phyloP scores from a whole-genome alignment of 2,329 filamentous ascomycete species.

The Verticillium zaregamsianum region DNA sequence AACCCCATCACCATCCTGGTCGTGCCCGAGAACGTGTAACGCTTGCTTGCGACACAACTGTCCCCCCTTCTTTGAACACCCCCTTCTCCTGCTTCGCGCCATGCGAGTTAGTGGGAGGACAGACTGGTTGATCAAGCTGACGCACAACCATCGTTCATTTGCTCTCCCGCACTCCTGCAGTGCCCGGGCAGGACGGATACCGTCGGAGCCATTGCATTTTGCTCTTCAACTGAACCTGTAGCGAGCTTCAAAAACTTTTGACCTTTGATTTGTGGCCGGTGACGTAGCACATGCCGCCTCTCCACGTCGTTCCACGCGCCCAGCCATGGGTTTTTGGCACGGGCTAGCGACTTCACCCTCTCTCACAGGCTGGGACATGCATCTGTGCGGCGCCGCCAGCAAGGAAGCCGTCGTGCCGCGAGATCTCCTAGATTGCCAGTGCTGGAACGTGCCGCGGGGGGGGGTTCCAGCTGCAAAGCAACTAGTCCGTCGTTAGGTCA shows the following conservation, averaged over 20 bases:
- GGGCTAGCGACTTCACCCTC: neutral
- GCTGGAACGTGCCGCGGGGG: neutral
- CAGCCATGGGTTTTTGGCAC: neutral
- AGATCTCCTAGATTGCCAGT: neutral
- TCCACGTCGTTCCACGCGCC: neutral
- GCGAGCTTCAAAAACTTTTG: neutral
- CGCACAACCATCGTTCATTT: neutral
- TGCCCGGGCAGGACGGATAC: neutral
- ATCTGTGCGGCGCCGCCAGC: constrained; percentile 1
- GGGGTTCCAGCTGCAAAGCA: neutral
- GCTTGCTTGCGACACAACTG: neutral
- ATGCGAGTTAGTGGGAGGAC: neutral
- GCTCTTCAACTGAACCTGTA: neutral
- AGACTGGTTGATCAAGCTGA: neutral
- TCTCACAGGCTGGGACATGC: neutral
- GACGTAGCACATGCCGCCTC: neutral
- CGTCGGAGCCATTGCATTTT: neutral
- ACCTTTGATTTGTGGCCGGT: neutral
- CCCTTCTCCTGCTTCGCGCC: neutral
- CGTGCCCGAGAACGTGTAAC: neutral
- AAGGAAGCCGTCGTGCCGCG: neutral
- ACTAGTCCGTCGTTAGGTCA: neutral
- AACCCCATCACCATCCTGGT: neutral
- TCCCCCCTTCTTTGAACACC: neutral
- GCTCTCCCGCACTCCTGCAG: neutral